Percentiles rank a stretch among this genome's conserved stretches.
Evolutionary conservation across 78 protist genomes (phyloP).

Genomic region (Dictyostelium citrinum): DNA sequence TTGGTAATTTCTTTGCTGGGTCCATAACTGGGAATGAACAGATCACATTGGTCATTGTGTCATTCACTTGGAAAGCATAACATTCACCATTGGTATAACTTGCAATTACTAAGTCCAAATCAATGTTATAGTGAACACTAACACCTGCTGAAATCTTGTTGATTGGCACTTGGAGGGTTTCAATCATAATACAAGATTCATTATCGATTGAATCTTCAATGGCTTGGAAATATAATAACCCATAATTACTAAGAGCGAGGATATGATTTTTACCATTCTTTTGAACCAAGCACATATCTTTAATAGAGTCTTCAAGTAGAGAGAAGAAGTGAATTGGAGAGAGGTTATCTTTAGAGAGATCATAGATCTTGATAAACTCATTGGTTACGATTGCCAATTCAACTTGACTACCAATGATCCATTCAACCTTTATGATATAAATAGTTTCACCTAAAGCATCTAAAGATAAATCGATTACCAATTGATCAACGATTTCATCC

Average conservation of each 20-base stretch:
- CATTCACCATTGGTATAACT: slow-evolving; percentile 57
- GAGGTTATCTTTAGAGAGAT: slow-evolving; percentile 71
- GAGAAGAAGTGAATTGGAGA: slow-evolving; percentile 66
- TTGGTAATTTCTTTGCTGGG: slow-evolving; percentile 1
- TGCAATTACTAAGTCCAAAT: background rate
- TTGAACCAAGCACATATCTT: slow-evolving; percentile 22
- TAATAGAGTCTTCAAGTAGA: slow-evolving; percentile 27
- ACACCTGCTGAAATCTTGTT: slow-evolving; percentile 23
- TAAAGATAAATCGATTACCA: slow-evolving; percentile 35
- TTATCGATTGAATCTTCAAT: slow-evolving; percentile 31
- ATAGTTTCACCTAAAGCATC: slow-evolving; percentile 15
- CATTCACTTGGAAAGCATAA: slow-evolving; percentile 11
- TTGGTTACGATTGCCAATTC: slow-evolving; percentile 74
- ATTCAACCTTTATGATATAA: slow-evolving; percentile 48
- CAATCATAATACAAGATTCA: slow-evolving; percentile 74
- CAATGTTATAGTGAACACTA: background rate
- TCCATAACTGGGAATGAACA: slow-evolving; percentile 20
- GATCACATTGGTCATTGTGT: background rate
- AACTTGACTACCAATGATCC: slow-evolving; percentile 78
- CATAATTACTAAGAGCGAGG: slow-evolving; percentile 8
- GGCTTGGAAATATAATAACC: slow-evolving; percentile 41
- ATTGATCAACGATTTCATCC: slow-evolving; percentile 71
- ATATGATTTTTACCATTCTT: slow-evolving; percentile 20
- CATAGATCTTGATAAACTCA: slow-evolving; percentile 69
- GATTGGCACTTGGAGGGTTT: slow-evolving; percentile 45